These are phyloP conservation scores for Cynara cardunculus DNA, from an alignment of 129 eudicot species.

Conservation along the genomic window DNA sequence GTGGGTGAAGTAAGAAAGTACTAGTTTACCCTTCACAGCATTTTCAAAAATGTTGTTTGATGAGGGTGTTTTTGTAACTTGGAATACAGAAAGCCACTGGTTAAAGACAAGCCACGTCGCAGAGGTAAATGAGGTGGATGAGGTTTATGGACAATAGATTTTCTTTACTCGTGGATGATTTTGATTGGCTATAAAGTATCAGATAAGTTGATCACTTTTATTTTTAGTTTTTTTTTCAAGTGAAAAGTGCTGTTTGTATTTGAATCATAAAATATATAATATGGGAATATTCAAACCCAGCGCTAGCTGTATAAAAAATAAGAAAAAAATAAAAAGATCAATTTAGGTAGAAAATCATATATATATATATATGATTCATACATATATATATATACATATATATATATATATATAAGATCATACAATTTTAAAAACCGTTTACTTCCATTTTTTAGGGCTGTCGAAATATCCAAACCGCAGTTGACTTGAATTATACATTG, in stretches of 20 bases:
- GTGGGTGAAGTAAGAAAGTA: constrained; percentile 17
- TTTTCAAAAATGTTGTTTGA: neutral
- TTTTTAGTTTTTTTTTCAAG: neutral
- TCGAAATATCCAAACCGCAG: too few species aligned
- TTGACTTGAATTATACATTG: too few species aligned
- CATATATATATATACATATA: too few species aligned
- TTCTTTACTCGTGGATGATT: constrained; percentile 21
- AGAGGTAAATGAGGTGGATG: constrained; percentile 4
- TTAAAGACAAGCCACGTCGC: constrained; percentile 23
- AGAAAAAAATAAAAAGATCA: too few species aligned
- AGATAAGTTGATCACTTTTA: constrained; percentile 15
- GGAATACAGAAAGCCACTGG: neutral
- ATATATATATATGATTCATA: too few species aligned
- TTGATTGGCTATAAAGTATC: neutral
- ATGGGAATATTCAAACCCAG: too few species aligned
- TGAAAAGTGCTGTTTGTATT: neutral
- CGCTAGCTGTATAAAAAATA: too few species aligned
- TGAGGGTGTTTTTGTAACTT: constrained; percentile 20
- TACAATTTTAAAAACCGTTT: too few species aligned
- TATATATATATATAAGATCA: too few species aligned
- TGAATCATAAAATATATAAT: neutral
- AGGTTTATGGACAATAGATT: constrained; percentile 22
- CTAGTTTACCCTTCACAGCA: neutral
- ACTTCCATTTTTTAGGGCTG: too few species aligned
- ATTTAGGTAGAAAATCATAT: too few species aligned